phyloP scores from a whole-genome alignment of 2,329 filamentous ascomycete genomes.

The Plectosphaerella plurivora region DNA sequence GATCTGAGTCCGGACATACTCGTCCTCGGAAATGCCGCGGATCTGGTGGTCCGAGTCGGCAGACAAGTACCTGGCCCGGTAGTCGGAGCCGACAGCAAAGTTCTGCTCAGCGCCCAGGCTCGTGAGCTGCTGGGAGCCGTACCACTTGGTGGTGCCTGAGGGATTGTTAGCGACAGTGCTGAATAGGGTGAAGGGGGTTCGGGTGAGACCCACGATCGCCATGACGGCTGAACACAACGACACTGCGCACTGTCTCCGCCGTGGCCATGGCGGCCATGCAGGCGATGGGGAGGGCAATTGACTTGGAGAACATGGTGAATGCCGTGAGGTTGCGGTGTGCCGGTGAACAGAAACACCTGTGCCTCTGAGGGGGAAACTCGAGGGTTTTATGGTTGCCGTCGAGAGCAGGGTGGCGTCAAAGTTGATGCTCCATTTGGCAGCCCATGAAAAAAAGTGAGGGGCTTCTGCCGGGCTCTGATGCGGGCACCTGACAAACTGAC shows the following conservation, averaged over 20 bases:
- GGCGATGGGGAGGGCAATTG: neutral
- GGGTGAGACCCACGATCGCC: constrained; percentile 23
- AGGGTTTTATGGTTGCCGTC: too few relatives aligned
- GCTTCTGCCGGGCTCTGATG: too few relatives aligned
- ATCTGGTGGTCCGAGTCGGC: constrained; percentile 21
- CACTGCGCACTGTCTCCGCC: constrained; percentile 27
- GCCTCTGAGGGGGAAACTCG: too few relatives aligned
- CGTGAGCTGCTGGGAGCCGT: constrained; percentile 25
- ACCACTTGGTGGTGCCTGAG: constrained; percentile 28
- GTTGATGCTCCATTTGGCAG: too few relatives aligned
- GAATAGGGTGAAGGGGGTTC: fast-evolving
- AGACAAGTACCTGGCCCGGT: constrained; percentile 16
- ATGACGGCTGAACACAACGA: constrained; percentile 26
- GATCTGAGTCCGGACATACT: constrained; percentile 24
- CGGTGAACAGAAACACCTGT: too few relatives aligned
- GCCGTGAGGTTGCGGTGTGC: neutral
- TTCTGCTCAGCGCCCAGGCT: constrained; percentile 27
- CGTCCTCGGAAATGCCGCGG: constrained; percentile 25
- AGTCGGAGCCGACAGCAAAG: constrained; percentile 19
- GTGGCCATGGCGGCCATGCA: constrained; percentile 12
- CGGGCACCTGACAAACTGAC: too few relatives aligned
- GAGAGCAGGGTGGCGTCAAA: too few relatives aligned
- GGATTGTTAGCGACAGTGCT: neutral
- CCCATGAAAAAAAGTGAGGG: too few relatives aligned
- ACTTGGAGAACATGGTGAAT: neutral